Conservation (phyloP, 176 grass and related monocot species). For the Triticum urartu region DNA sequence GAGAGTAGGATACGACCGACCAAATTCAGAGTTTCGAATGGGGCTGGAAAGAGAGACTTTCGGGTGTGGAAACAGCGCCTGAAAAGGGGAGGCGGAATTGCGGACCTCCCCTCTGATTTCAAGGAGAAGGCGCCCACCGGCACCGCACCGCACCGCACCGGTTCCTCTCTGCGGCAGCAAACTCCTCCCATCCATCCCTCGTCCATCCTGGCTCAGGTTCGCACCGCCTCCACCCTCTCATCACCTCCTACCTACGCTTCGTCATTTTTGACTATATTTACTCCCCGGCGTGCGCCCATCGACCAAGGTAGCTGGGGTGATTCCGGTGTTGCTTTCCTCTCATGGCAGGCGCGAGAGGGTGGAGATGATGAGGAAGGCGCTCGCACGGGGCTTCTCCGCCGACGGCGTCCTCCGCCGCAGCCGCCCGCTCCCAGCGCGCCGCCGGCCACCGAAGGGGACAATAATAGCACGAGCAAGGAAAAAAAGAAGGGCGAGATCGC, state of each 20-base stretch:
- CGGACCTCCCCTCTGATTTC: neutral
- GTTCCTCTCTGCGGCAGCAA: neutral
- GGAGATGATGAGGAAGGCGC: constrained; percentile 2
- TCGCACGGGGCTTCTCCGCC: constrained; percentile 20
- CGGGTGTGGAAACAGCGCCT: neutral
- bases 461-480: neutral
- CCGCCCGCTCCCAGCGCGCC: neutral
- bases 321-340: constrained; percentile 1
- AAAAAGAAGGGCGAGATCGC: neutral
- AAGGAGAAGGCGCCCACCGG: neutral
- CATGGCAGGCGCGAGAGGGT: neutral
- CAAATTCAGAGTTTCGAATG: no score
- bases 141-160: no score
- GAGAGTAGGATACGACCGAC: no score
- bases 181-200: neutral
- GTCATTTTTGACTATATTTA: neutral
- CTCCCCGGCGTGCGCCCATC: neutral
- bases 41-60: no score
- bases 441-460: neutral
- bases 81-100: neutral
- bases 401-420: neutral
- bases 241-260: neutral
- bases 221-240: neutral
- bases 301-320: neutral
- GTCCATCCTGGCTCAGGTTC: constrained; percentile 12